These are phyloP conservation scores for Magnolia officinalis DNA, from an alignment of 164 flowering plant species.

Conservation along the genomic window DNA sequence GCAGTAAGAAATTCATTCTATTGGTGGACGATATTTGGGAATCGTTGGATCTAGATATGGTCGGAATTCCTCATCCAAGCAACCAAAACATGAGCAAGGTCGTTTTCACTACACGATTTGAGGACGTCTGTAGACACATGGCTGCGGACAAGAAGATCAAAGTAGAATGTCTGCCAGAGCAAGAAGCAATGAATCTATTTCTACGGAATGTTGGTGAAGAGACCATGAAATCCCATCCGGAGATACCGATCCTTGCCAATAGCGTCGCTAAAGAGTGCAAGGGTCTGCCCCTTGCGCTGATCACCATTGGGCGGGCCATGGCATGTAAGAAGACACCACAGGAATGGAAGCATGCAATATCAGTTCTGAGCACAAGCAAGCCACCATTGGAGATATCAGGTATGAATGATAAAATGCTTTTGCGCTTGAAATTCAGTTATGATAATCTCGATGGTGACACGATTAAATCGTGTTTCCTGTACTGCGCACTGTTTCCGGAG, in stretches of 20 bases:
- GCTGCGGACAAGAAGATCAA: neutral
- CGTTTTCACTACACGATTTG: conserved; percentile 2
- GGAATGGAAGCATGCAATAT: neutral
- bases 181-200: conserved; percentile 9
- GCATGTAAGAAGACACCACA: conserved; percentile 7
- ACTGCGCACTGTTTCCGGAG: conserved; percentile 14
- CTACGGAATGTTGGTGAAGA: neutral
- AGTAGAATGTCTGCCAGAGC: conserved; percentile 5
- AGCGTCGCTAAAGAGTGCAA: conserved; percentile 3
- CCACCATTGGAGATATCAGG: neutral
- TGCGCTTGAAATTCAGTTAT: conserved; percentile 10
- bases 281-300: conserved; percentile 6
- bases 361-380: too few relatives aligned
- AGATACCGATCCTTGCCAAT: neutral
- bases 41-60: too few relatives aligned
- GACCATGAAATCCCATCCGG: neutral
- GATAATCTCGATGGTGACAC: neutral
- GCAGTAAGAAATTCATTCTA: too few relatives aligned
- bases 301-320: conserved; percentile 7
- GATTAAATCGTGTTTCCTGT: neutral
- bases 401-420: conserved; percentile 5
- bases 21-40: too few relatives aligned
- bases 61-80: too few relatives aligned
- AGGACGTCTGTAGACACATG: conserved; percentile 3
- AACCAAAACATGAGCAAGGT: neutral